These are phyloP conservation scores for Citrus unshiu DNA, from an alignment of 345 rosid genomes.

Conservation along the genomic window DNA sequence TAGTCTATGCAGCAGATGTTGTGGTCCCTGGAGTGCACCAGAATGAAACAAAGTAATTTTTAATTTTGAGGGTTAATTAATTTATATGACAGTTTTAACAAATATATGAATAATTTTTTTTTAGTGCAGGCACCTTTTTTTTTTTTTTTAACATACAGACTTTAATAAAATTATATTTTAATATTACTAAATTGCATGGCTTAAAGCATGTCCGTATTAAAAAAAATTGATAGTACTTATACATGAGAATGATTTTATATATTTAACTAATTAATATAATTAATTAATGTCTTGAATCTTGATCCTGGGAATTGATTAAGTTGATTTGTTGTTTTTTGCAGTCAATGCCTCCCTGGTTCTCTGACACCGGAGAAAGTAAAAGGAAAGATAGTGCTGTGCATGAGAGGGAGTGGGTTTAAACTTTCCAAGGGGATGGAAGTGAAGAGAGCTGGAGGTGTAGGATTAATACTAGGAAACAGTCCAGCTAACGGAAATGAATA, in stretches of 20 bases:
- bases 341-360: slow-evolving; percentile 72
- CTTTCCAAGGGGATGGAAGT: slow-evolving; percentile 68
- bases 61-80: no score
- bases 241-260: no score
- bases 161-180: no score
- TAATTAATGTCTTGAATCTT: no score
- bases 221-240: no score
- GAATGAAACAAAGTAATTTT: slow-evolving; percentile 42
- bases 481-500: slow-evolving; percentile 28
- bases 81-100: no score
- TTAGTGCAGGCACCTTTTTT: no score
- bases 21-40: slow-evolving; percentile 31
- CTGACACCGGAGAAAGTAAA: slow-evolving; percentile 49
- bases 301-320: background rate
- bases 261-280: no score
- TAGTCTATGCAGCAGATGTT: slow-evolving; percentile 65
- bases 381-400: slow-evolving; percentile 83
- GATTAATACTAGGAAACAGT: slow-evolving; percentile 58
- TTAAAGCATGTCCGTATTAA: rapidly evolving
- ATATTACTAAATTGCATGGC: rapidly evolving
- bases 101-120: no score
- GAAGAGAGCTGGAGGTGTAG: slow-evolving; percentile 78
- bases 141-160: no score
- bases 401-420: slow-evolving; percentile 58
- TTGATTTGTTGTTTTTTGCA: slow-evolving; percentile 9